Evolutionary conservation across 169 alveolate species (phyloP).

Genomic region (Cytauxzoon felis): DNA sequence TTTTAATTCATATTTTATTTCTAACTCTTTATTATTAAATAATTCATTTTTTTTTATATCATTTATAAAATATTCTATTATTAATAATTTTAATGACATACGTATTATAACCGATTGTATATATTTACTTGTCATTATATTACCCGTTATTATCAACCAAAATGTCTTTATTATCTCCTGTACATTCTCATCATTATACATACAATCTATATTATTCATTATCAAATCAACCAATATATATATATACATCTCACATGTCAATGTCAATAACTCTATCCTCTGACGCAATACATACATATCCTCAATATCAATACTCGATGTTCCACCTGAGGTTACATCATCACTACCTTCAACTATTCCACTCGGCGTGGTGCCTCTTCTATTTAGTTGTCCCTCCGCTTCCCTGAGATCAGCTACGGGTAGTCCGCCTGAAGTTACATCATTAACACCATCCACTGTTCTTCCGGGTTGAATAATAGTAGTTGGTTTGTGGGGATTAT

Average conservation of each 20-base stretch:
- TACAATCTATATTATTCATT: constrained; percentile 54
- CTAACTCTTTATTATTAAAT: constrained; percentile 17
- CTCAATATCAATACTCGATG: no score
- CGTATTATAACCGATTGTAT: constrained; percentile 64
- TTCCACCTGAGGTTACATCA: not conserved
- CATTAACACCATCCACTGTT: constrained; percentile 46
- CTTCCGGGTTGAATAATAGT: no score
- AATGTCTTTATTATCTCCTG: constrained; percentile 43
- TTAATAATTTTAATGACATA: constrained; percentile 46
- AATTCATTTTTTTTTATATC: not conserved
- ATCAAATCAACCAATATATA: constrained; percentile 63
- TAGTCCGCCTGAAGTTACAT: constrained; percentile 9
- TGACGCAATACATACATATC: not conserved
- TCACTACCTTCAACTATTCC: no score
- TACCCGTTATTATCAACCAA: constrained; percentile 62
- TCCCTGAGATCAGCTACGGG: no score
- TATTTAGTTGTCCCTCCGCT: not conserved
- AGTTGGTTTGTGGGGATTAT: no score
- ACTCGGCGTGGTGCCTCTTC: no score
- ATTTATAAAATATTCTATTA: constrained; percentile 36
- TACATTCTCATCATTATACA: constrained; percentile 1
- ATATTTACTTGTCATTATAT: constrained; percentile 54
- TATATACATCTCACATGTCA: constrained; percentile 69
- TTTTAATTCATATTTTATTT: constrained; percentile 6
- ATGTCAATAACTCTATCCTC: constrained; percentile 62